These are phyloP conservation scores for Zostera marina DNA, from an alignment of 116 monocot genomes.

Conservation along the genomic window DNA sequence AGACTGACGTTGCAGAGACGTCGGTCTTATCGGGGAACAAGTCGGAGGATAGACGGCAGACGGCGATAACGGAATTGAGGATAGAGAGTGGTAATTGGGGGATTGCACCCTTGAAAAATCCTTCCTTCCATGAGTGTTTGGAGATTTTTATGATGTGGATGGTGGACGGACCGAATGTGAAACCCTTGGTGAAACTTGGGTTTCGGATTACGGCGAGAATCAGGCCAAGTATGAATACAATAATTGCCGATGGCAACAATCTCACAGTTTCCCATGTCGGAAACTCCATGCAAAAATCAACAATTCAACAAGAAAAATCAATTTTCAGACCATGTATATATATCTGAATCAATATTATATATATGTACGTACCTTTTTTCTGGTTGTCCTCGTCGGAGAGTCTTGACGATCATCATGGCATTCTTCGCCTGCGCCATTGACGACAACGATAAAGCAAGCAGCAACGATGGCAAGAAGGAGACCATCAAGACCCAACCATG, in stretches of 20 bases:
- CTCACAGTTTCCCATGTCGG: conserved; percentile 1
- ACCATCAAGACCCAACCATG: conserved; percentile 48
- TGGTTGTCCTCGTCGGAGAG: neutral
- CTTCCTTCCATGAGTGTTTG: conserved; percentile 34
- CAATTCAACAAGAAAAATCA: neutral
- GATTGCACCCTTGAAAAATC: conserved; percentile 41
- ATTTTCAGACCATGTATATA: neutral
- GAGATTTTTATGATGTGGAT: conserved; percentile 22
- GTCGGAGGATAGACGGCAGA: conserved; percentile 55
- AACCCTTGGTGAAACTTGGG: conserved; percentile 14
- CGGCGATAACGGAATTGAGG: conserved; percentile 67
- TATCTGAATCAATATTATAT: neutral
- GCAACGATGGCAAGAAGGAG: conserved; percentile 37
- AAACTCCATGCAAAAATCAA: neutral
- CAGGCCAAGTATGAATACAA: conserved; percentile 38
- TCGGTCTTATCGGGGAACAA: conserved; percentile 38
- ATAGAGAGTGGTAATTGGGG: conserved; percentile 62
- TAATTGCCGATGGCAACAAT: conserved; percentile 31
- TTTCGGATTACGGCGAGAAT: conserved; percentile 30
- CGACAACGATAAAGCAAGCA: conserved; percentile 32
- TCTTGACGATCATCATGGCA: neutral
- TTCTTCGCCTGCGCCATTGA: conserved; percentile 33
- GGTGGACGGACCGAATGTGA: conserved; percentile 38
- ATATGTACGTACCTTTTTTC: neutral
- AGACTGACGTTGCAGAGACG: conserved; percentile 39